Conservation (phyloP, 2,329 filamentous ascomycete species). For the Hawksworthiomyces lignivorus region DNA sequence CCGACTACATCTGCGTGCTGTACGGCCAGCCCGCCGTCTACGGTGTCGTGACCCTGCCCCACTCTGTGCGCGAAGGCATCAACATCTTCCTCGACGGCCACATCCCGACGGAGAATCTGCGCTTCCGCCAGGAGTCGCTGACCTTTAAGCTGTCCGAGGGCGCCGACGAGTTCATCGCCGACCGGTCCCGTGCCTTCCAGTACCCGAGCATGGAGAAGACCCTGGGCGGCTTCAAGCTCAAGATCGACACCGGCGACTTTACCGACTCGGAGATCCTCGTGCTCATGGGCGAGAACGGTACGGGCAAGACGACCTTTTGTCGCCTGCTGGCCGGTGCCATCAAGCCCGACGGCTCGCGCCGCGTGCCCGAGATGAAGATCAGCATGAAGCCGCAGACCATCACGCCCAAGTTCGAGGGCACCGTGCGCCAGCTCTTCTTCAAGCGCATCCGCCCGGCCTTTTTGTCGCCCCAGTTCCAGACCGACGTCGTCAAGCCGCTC, state of each 20-base stretch:
- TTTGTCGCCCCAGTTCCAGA: conserved; percentile 96
- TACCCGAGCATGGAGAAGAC: conserved; percentile 94
- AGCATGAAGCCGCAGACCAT: conserved; percentile 87
- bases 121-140: conserved; percentile 93
- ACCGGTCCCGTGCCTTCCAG: conserved; percentile 75
- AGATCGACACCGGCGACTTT: conserved; percentile 75
- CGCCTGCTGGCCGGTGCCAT: conserved; percentile 87
- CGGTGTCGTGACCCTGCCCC: conserved; percentile 91
- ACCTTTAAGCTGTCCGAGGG: conserved; percentile 92
- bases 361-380: conserved; percentile 89
- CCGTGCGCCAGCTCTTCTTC: conserved; percentile 96
- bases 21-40: conserved; percentile 95
- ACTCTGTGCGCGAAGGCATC: conserved; percentile 97
- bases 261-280: conserved; percentile 98
- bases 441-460: conserved; percentile 99
- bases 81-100: conserved; percentile 98
- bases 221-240: conserved; percentile 66
- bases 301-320: conserved; percentile 96
- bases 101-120: conserved; percentile 91
- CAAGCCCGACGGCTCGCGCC: conserved; percentile 74
- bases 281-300: conserved; percentile 99
- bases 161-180: conserved; percentile 76
- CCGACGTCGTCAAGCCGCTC: conserved; percentile 98
- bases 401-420: conserved; percentile 95
- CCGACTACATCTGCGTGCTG: conserved; percentile 94